These are phyloP conservation scores for Tillandsia fasciculata DNA, from an alignment of 176 grass and related monocot species.

Conservation along the genomic window DNA sequence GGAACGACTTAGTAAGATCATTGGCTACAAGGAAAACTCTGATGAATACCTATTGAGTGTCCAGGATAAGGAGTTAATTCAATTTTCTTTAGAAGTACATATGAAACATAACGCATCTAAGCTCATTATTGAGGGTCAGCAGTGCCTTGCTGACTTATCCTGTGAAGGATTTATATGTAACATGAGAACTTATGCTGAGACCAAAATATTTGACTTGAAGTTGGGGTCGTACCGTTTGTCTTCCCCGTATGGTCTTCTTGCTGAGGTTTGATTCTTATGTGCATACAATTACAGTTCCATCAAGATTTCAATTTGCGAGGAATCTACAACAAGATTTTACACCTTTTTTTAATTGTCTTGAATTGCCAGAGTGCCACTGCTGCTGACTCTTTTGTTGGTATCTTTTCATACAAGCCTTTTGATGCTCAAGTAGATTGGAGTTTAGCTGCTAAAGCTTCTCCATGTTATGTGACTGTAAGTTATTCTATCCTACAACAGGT, in stretches of 20 bases:
- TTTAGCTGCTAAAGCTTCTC: slow-evolving; percentile 87
- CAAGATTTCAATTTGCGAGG: neutral
- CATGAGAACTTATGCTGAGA: slow-evolving; percentile 83
- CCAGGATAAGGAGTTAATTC: slow-evolving; percentile 78
- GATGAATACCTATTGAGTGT: slow-evolving; percentile 52
- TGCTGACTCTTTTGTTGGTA: slow-evolving; percentile 64
- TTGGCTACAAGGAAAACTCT: slow-evolving; percentile 91
- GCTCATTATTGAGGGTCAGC: slow-evolving; percentile 46
- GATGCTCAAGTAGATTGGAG: slow-evolving; percentile 86
- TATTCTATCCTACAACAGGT: slow-evolving; percentile 13
- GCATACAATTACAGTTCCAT: neutral
- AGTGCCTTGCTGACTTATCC: slow-evolving; percentile 83
- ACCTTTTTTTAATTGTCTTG: slow-evolving; percentile 7
- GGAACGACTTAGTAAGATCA: slow-evolving; percentile 81
- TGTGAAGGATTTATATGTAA: slow-evolving; percentile 83
- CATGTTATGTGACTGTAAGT: slow-evolving; percentile 95
- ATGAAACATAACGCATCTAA: slow-evolving; percentile 98
- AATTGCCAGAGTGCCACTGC: slow-evolving; percentile 54
- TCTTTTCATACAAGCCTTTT: slow-evolving; percentile 93
- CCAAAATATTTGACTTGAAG: slow-evolving; percentile 87
- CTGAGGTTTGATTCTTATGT: slow-evolving; percentile 59
- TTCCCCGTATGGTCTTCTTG: slow-evolving; percentile 90
- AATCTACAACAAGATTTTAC: neutral
- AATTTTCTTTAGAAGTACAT: slow-evolving; percentile 74
- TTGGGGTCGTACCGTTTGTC: slow-evolving; percentile 82